Evolutionary conservation across 495 filamentous ascomycete genomes (phyloP), one percentile per base, ranked within the genome.

Genomic region (Oleoguttula mirabilis): DNA sequence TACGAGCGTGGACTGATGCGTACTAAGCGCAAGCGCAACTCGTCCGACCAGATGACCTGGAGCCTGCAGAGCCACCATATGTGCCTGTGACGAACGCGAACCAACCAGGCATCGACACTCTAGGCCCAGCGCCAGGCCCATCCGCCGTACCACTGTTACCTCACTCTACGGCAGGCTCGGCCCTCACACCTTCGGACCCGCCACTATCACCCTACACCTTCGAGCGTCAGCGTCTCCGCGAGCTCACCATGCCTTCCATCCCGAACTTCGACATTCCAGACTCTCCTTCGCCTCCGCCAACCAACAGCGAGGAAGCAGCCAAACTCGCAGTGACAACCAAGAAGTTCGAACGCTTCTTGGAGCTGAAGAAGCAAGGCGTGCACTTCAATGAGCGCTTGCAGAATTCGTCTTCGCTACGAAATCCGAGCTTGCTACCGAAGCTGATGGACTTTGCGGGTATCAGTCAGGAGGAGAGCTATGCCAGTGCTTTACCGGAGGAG

Each of bases 311-410:
- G 16, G 31, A 17, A 17, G 31, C 37, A 2, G 44, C 49, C 15
- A 23, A 28, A 10, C 39, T 52, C 2, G 59, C 60, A 4, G 59
- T 55, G 10, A 68, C 76, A 1, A 83, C 76, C 39, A 68, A 70
- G 37, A 94, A 93, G 50, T 82, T 94, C 51, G 68, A 75, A 39
- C 80, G 79, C 54, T 95, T 98, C 60, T 74, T 94, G 1, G 68
- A 73, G 19, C 67, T 95, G 32, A 98, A 95, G 62, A 77, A 75
- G 39, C 76, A 84, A 50, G 84, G 83, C 2, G 66, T 85, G 22
- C 92, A 98, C 63, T 95, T 98, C 68, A 95, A 98, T 59, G 68
- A 78, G 45, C 81, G 84, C 38, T 67, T 95, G 0, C 75, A 79
- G 16, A 66, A 65, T 30, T 82, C 80, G 2, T 64, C 75, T 1